Conservation (phyloP, 371 early-diverging fungal genomes). For the Coemansia sp. region DNA sequence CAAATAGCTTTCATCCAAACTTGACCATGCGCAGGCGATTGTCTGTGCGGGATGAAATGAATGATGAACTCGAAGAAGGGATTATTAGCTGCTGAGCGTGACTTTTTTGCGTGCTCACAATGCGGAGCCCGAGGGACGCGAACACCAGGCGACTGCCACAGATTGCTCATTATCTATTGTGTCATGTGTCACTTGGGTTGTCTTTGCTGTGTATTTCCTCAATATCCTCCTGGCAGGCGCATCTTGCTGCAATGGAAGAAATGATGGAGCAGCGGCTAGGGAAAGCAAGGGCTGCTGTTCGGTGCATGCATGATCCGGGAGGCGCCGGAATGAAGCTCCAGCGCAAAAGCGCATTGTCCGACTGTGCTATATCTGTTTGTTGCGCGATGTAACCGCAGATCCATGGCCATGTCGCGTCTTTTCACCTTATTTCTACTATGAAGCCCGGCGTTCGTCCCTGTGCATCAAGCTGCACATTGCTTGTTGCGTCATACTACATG, state of each 20-base stretch:
- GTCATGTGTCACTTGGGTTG: not conserved
- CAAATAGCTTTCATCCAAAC: not conserved
- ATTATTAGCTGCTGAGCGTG: slow-evolving; percentile 2
- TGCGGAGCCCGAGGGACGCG: not conserved
- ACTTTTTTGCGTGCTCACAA: not conserved
- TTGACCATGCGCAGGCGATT: not conserved
- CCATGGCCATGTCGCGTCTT: not conserved
- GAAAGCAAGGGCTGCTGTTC: not conserved
- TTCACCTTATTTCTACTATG: not conserved
- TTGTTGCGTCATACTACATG: slow-evolving; percentile 3
- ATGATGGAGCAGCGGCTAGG: slow-evolving; percentile 2
- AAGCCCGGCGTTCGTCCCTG: not conserved
- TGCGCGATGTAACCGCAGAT: not conserved
- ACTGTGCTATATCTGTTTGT: too few relatives aligned
- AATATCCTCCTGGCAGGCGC: too few relatives aligned
- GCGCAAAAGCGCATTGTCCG: too few relatives aligned
- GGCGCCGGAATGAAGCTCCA: too few relatives aligned
- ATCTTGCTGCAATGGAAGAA: not conserved
- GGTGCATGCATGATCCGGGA: slow-evolving; percentile 1
- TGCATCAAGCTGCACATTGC: not conserved
- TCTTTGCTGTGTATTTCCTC: too few relatives aligned
- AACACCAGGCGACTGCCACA: not conserved
- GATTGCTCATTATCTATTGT: not conserved
- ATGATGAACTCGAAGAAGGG: not conserved
- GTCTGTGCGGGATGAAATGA: slow-evolving; percentile 5